Evolutionary conservation across 2,329 filamentous ascomycete species (phyloP), one percentile per base, ranked within the genome.

Genomic region (Ceratocystis variospora): DNA sequence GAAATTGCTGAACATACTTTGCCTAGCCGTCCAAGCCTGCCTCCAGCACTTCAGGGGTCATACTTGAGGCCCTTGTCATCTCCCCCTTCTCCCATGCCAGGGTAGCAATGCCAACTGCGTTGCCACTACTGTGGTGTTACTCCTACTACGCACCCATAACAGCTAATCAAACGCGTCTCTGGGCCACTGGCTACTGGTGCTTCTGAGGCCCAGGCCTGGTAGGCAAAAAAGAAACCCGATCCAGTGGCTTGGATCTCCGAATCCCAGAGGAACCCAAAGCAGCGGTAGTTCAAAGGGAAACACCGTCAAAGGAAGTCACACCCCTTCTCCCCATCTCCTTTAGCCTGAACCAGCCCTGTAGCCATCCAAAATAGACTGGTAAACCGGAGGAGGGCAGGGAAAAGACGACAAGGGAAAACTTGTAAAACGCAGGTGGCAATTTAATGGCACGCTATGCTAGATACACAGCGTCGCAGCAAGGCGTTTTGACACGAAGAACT

Each of bases 201-300:
- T 59, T n/a, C 53, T 59, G 28, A 59, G 48, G 48, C 48, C 48
- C 48, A 59, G 53, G 28, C 28, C 28, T 33, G n/a, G 28, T 22
- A 46, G 61, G 41, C 8, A 28, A 17, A 28, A 41, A 50, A 25
- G 37, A 8, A 63, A 63, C 44, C 45, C 41, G 61, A 31, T 50
- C 63, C 50, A 61, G 44, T 53, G 63, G 63, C 63, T 65, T 65
- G 53, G 63, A 57, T 65, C 41, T 53, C 53, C 19, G 22, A 65
- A 59, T 65, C 63, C 50, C 53, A 57, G 5, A 65, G 41, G 48
- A 59, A 64, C 37, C 53, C 63, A 59, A 45, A 57, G 50, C 41
- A 50, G 12, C 37, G 46, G 53, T 33, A 59, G 53, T 59, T 33
- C 22, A 17, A 15, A 59, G 53, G 17, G 25, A n/a, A 33, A 59